These are phyloP conservation scores for Sordariomycetes sp. DNA, from an alignment of 2,329 filamentous ascomycete species.

Conservation along the genomic window DNA sequence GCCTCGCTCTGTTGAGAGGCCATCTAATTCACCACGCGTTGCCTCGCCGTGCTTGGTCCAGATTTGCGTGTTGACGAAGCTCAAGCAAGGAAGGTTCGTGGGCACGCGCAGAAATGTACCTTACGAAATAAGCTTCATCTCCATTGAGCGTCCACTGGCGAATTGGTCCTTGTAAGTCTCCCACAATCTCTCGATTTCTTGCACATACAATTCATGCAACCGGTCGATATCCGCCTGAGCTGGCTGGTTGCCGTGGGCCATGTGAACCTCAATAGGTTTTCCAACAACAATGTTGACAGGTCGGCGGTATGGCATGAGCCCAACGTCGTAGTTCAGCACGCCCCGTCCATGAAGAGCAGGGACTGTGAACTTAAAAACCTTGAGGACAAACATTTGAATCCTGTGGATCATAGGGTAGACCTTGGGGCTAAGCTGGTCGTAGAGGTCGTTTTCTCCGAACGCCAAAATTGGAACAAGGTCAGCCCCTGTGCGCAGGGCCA, in stretches of 20 bases:
- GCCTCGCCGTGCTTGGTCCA: no score
- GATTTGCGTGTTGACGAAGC: no score
- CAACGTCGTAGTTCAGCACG: constrained; percentile 96
- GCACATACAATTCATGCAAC: constrained; percentile 70
- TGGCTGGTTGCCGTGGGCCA: constrained; percentile 46
- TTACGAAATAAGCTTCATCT: constrained; percentile 58
- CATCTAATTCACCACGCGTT: no score
- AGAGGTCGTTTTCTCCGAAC: constrained; percentile 94
- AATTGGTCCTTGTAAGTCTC: constrained; percentile 72
- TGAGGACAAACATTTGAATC: constrained; percentile 76
- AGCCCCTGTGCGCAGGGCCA: constrained; percentile 85
- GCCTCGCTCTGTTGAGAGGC: no score
- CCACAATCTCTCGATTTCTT: constrained; percentile 66
- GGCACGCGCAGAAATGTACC: no score
- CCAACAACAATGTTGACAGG: constrained; percentile 88
- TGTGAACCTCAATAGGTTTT: constrained; percentile 63
- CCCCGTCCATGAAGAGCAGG: constrained; percentile 85
- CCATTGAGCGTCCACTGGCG: constrained; percentile 49
- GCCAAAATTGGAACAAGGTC: constrained; percentile 86
- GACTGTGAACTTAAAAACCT: constrained; percentile 82
- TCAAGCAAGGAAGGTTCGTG: no score
- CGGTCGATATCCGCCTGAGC: constrained; percentile 68
- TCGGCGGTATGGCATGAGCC: constrained; percentile 85
- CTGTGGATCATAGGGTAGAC: constrained; percentile 72
- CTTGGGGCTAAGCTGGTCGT: constrained; percentile 76